Percentiles rank a stretch among this genome's conserved stretches.
Conservation (phyloP, 116 monocot species). For the Zostera marina region DNA sequence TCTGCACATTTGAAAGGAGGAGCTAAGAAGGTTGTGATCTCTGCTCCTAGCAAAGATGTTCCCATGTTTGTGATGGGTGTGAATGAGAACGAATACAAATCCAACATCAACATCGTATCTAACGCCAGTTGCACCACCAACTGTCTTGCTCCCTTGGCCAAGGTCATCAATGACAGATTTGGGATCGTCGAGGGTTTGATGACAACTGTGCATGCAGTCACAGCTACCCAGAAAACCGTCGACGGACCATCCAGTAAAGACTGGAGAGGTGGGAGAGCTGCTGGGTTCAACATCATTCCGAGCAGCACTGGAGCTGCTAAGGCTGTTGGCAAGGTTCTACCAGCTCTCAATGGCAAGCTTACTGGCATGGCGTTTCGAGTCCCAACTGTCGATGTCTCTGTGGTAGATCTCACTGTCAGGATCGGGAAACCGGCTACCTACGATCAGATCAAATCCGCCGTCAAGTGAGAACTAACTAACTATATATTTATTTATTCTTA, state of each 20-base stretch:
- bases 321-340: too few relatives aligned
- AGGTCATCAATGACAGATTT: too few relatives aligned
- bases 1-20: slow-evolving; percentile 56
- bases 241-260: slow-evolving; percentile 53
- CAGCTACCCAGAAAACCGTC: slow-evolving; percentile 54
- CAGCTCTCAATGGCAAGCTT: too few relatives aligned
- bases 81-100: slow-evolving; percentile 40
- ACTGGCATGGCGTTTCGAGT: too few relatives aligned
- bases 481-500: neutral
- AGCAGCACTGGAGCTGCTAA: too few relatives aligned
- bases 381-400: slow-evolving; percentile 50
- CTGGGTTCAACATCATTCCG: too few relatives aligned
- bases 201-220: slow-evolving; percentile 45
- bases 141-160: too few relatives aligned
- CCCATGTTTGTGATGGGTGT: slow-evolving; percentile 68
- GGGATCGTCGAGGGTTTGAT: slow-evolving; percentile 56
- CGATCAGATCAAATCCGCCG: slow-evolving; percentile 45
- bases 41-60: slow-evolving; percentile 67
- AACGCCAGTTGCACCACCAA: slow-evolving; percentile 67
- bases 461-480: slow-evolving; percentile 42
- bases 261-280: too few relatives aligned
- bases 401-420: slow-evolving; percentile 56
- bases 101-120: slow-evolving; percentile 39
- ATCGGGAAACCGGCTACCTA: slow-evolving; percentile 46
- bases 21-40: slow-evolving; percentile 73